Evolutionary conservation across 2,329 filamentous ascomycete species (phyloP).

Genomic region (Sclerotinia glacialis): DNA sequence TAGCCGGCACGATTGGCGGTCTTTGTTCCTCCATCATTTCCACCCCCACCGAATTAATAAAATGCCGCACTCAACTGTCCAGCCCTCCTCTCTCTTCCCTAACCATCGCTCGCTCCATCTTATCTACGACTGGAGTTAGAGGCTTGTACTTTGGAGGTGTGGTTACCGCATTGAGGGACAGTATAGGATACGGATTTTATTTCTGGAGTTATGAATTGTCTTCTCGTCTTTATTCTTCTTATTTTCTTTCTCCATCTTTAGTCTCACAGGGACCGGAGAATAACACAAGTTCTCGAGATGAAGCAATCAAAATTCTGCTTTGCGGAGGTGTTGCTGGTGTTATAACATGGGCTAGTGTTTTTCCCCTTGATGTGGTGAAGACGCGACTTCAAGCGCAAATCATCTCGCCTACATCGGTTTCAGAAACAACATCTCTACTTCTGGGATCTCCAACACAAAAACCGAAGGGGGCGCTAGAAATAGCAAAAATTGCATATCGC

Average conservation of each 20-base stretch:
- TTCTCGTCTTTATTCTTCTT: constrained; percentile 46
- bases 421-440: constrained; percentile 39
- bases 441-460: constrained; percentile 32
- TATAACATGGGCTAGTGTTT: constrained; percentile 84
- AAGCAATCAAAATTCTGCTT: constrained; percentile 65
- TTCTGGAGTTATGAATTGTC: constrained; percentile 89
- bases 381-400: constrained; percentile 81
- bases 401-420: constrained; percentile 24
- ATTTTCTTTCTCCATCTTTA: not conserved
- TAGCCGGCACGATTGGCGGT: constrained; percentile 77
- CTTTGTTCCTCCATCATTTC: constrained; percentile 83
- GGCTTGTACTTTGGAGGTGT: constrained; percentile 79
- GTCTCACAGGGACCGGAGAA: constrained; percentile 43
- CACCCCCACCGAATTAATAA: constrained; percentile 85
- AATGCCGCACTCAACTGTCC: constrained; percentile 79
- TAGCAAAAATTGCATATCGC: constrained; percentile 65
- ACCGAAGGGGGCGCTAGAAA: constrained; percentile 55
- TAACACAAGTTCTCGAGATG: constrained; percentile 38
- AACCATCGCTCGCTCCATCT: constrained; percentile 60
- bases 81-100: constrained; percentile 43
- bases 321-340: constrained; percentile 87
- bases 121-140: constrained; percentile 56
- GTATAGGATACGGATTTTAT: constrained; percentile 94
- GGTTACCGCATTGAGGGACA: constrained; percentile 79
- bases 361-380: constrained; percentile 89